Conservation (phyloP, 371 early-diverging fungal genomes). For the Rhizopus microsporus region DNA sequence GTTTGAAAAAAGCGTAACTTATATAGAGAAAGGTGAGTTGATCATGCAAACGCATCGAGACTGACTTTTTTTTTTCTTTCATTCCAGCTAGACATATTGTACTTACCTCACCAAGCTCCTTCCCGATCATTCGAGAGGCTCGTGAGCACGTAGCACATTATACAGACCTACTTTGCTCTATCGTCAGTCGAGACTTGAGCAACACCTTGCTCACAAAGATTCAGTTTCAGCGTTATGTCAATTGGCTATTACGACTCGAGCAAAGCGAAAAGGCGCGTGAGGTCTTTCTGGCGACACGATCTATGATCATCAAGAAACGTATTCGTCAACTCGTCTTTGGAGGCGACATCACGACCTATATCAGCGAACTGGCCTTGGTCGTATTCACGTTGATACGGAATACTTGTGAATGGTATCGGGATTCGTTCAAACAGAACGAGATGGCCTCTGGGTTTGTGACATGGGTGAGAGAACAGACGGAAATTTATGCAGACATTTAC, state of each 20-base stretch:
- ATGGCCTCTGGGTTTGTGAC: conserved; percentile 91
- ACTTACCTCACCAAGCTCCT: conserved; percentile 35
- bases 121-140: conserved; percentile 50
- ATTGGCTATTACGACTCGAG: conserved; percentile 78
- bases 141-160: conserved; percentile 64
- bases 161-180: conserved; percentile 61
- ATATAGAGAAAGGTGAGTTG: conserved; percentile 67
- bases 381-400: conserved; percentile 88
- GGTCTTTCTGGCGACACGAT: conserved; percentile 75
- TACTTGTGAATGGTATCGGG: conserved; percentile 93
- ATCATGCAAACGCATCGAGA: background rate
- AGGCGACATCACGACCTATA: conserved; percentile 83
- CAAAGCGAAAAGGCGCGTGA: conserved; percentile 81
- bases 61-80: background rate
- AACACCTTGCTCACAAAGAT: conserved; percentile 78
- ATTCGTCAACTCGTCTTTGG: conserved; percentile 84
- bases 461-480: conserved; percentile 89
- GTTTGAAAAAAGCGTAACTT: conserved; percentile 76
- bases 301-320: conserved; percentile 77
- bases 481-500: conserved; percentile 82
- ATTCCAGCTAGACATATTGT: conserved; percentile 43
- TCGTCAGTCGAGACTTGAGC: conserved; percentile 74
- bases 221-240: conserved; percentile 79
- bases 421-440: conserved; percentile 81
- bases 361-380: conserved; percentile 83